Evolutionary conservation across 345 rosid genomes (phyloP), one percentile per base, ranked within the genome.

Genomic region (Fremontodendron californicum): DNA sequence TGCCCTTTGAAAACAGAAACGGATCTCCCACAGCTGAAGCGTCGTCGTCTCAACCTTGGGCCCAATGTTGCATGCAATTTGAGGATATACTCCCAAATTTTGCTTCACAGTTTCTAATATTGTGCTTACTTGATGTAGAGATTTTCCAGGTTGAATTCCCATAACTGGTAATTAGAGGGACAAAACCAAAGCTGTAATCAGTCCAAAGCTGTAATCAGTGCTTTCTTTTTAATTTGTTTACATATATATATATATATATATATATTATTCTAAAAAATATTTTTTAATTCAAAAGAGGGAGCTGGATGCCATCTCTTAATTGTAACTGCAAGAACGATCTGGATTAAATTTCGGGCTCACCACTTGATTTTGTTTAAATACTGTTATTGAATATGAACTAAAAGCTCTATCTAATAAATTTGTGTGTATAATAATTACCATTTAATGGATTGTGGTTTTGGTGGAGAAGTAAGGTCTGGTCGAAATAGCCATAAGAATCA

Each of bases 381-480:
- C 1, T 1, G 3, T 33, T 33, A 3, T 33, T 33, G 1, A 33
- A 33, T 40, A 7, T 40, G 0, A 43, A 43, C 0, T 43, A 0
- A 43, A 10, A 43, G 46, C 3, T 43, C 0, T 43, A 43, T 10
- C 8, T 40, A 43, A 2, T 43, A 19, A 51, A 6, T 16, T 18
- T 51, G 10, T 51, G 9, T 19, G 1, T 19, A 1, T 21, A 9
- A 11, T 45, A n/a, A 54, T 54, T 54, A 55, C 61, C 61, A 21
- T 9, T 0, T n/a, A 55, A 9, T n/a, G 25, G 4, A 8, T 55
- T 0, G 9, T 8, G 8, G 0, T 0, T 0, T 9, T 0, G 1
- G 0, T 2, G 13, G 15, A 9, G 61, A 0, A 1, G 2, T 2
- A 55, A 55, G 31, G 29, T 0, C 0, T 0, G 0, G 1, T 4